These are phyloP conservation scores for Echinosophora koreensis DNA, from an alignment of 306 rosid species.

Conservation along the genomic window DNA sequence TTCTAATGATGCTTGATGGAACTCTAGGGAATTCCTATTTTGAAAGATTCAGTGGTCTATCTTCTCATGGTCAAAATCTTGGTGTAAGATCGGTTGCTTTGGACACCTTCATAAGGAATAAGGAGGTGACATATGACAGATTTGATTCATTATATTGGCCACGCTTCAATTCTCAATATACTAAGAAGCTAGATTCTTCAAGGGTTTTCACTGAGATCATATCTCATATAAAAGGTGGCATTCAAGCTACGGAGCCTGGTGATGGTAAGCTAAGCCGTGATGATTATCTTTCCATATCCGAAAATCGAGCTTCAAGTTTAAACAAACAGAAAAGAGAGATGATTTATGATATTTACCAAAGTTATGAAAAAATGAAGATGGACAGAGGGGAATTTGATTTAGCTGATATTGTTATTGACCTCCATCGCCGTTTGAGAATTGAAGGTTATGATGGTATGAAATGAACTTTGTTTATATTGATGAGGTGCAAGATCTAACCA, in stretches of 20 bases:
- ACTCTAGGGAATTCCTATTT: constrained; percentile 74
- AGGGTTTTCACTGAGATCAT: constrained; percentile 76
- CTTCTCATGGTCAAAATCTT: constrained; percentile 31
- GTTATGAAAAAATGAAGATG: constrained; percentile 74
- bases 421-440: constrained; percentile 59
- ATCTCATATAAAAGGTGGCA: constrained; percentile 78
- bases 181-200: constrained; percentile 67
- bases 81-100: constrained; percentile 61
- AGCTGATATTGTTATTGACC: constrained; percentile 75
- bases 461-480: constrained; percentile 77
- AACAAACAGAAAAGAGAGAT: constrained; percentile 55
- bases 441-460: constrained; percentile 58
- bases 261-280: constrained; percentile 60
- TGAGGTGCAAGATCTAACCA: constrained; percentile 86
- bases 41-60: constrained; percentile 59
- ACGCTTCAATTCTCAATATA: constrained; percentile 63
- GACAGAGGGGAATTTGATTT: constrained; percentile 74
- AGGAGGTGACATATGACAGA: constrained; percentile 73
- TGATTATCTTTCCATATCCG: constrained; percentile 58
- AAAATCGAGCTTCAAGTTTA: constrained; percentile 60
- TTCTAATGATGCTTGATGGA: constrained; percentile 88
- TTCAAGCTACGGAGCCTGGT: constrained; percentile 46
- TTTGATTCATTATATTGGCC: constrained; percentile 79
- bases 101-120: constrained; percentile 62
- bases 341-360: constrained; percentile 63